Evolutionary conservation across 2,329 filamentous ascomycete species (phyloP).

Genomic region (Xylaria sp.): DNA sequence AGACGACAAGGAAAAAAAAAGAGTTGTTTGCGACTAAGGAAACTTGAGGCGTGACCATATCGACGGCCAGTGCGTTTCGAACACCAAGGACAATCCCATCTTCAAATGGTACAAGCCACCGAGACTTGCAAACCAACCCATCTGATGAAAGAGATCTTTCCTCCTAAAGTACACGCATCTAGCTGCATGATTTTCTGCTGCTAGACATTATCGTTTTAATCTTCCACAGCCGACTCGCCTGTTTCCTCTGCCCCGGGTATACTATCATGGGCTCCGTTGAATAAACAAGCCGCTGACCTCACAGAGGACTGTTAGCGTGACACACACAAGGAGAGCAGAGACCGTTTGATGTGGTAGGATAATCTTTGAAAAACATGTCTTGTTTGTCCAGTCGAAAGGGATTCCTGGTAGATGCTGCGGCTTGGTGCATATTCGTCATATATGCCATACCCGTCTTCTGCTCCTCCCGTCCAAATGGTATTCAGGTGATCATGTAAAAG

Average conservation of each 20-base stretch:
- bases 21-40: slow-evolving; percentile 48
- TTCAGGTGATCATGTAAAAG: slow-evolving; percentile 37
- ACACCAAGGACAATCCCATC: slow-evolving; percentile 41
- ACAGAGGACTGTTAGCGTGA: slow-evolving; percentile 42
- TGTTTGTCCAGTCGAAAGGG: slow-evolving; percentile 37
- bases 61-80: slow-evolving; percentile 40
- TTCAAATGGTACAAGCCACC: slow-evolving; percentile 43
- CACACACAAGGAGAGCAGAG: slow-evolving; percentile 38
- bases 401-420: slow-evolving; percentile 42
- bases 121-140: slow-evolving; percentile 38
- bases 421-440: slow-evolving; percentile 44
- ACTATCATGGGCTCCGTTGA: slow-evolving; percentile 47
- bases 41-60: slow-evolving; percentile 49
- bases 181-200: slow-evolving; percentile 45
- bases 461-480: slow-evolving; percentile 33
- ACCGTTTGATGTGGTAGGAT: slow-evolving; percentile 35
- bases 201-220: slow-evolving; percentile 47
- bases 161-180: slow-evolving; percentile 53
- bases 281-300: slow-evolving; percentile 44
- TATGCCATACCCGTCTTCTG: slow-evolving; percentile 41
- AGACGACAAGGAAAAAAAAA: slow-evolving; percentile 48
- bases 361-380: slow-evolving; percentile 30
- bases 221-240: slow-evolving; percentile 44
- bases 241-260: slow-evolving; percentile 49
- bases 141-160: slow-evolving; percentile 40